Conservation (phyloP, 805 yeast genomes). For the Cyberlindnera japonica region DNA sequence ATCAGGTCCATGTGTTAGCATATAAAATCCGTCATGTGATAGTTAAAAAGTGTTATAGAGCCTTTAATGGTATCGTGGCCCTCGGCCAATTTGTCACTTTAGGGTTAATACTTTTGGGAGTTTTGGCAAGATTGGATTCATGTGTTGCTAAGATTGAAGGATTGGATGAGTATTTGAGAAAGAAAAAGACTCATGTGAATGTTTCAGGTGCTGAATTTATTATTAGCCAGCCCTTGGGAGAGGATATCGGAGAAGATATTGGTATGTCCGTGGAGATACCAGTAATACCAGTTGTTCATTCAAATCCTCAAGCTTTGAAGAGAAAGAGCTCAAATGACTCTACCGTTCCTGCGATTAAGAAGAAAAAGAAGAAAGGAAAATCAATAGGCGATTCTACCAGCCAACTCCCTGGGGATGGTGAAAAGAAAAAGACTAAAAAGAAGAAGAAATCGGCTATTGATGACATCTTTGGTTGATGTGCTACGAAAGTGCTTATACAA, state of each 20-base stretch:
- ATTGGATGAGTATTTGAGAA: slow-evolving; percentile 2
- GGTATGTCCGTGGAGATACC: too few species aligned
- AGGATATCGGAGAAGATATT: slow-evolving; percentile 31
- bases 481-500: too few species aligned
- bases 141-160: slow-evolving; percentile 18
- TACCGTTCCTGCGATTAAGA: not conserved
- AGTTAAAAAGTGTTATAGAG: slow-evolving; percentile 49
- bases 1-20: slow-evolving; percentile 11
- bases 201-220: not conserved
- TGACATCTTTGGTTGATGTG: slow-evolving; percentile 8
- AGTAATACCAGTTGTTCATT: too few species aligned
- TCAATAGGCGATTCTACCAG: not conserved
- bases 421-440: slow-evolving; percentile 9
- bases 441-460: slow-evolving; percentile 6
- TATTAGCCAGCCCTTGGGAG: slow-evolving; percentile 19
- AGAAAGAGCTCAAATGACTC: slow-evolving; percentile 1
- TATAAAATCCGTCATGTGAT: slow-evolving; percentile 34
- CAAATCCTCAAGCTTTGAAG: not conserved
- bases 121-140: slow-evolving; percentile 42
- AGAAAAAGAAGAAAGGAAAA: not conserved
- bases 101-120: slow-evolving; percentile 66
- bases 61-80: slow-evolving; percentile 64
- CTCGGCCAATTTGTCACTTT: slow-evolving; percentile 74
- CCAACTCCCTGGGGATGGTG: not conserved
- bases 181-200: not conserved